A percentile compares a stretch with the other conserved stretches of the same genome.
phyloP scores from a whole-genome alignment of 108 stramenopile genomes.

The Nitzschia putrida region DNA sequence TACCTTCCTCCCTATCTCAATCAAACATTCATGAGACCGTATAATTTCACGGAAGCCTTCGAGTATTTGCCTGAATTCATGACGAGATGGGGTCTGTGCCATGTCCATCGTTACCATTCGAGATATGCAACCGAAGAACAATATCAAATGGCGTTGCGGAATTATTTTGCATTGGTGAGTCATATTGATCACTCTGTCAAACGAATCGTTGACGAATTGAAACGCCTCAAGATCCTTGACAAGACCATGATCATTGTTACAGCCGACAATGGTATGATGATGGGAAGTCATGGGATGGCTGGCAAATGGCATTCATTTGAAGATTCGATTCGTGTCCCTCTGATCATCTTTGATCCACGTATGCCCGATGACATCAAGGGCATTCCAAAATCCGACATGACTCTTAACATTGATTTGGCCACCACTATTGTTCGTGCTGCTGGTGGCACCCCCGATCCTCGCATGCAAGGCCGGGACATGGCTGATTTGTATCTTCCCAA shows the following conservation, averaged over 20 bases:
- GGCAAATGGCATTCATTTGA: constrained; percentile 78
- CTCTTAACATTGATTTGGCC: constrained; percentile 69
- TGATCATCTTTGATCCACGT: constrained; percentile 71
- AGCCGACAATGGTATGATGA: constrained; percentile 65
- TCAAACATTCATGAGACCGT: constrained; percentile 20
- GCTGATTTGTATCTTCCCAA: constrained; percentile 54
- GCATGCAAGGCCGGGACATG: constrained; percentile 73
- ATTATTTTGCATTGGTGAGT: constrained; percentile 64
- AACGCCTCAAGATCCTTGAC: constrained; percentile 46
- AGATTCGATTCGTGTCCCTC: constrained; percentile 71
- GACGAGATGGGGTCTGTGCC: constrained; percentile 46
- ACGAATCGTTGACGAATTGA: constrained; percentile 53
- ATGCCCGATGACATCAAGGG: constrained; percentile 52
- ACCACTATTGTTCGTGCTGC: constrained; percentile 69
- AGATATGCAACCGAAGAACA: constrained; percentile 55
- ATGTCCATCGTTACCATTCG: constrained; percentile 46
- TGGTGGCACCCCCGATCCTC: constrained; percentile 38
- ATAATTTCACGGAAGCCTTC: constrained; percentile 17
- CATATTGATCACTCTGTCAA: constrained; percentile 63
- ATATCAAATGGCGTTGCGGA: constrained; percentile 71
- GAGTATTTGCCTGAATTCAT: constrained; percentile 54
- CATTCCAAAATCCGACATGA: constrained; percentile 54
- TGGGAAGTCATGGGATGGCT: constrained; percentile 63
- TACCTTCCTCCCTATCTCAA: constrained; percentile 40
- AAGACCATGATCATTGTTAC: constrained; percentile 75